Base-by-base conservation (phyloP, 371 early-diverging fungal genomes). In the Scutellospora calospora region DNA sequence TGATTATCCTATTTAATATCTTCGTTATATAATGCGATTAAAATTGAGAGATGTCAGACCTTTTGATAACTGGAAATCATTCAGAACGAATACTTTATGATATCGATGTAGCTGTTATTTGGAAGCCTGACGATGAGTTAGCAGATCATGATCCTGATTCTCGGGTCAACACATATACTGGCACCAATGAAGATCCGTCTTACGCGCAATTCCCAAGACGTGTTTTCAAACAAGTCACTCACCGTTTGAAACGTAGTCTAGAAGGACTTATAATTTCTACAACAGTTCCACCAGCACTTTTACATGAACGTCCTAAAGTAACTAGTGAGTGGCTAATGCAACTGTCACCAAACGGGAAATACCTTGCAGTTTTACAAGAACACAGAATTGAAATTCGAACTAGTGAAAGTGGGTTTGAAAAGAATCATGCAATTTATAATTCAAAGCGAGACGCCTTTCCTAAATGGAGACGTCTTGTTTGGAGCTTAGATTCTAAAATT, bases 271-370 rank as follows among this genome's bases (percentile, higher is more conserved):
- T 51, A 9, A 76, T 80, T 80, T 80, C 86, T 51, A 86, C 87
- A 8, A 84, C 87, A n/a, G 85, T 87, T n/a, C 87, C 87, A 57
- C 84, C 85, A 0, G 86, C 83, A 0, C 55, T 86, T n/a, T 74
- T 86, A 29, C 85, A 84, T 25, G 82, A 83, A 1, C 79, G 82
- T 35, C 81, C 86, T 16, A 83, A 84, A 22, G 54, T 86, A 22
- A 83, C 81, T 45, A 84, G 84, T 11, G 76, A 86, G 1, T 86
- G 86, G 86, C 83, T 82, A 59, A 80, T 86, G 74, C 74, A 82
- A 8, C 63, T 83, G 9, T 85, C 85, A 12, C 87, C 87, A 9
- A 81, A 87, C 71, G 84, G 84, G n/a, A 82, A 83, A 35, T 79
- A 82, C 29, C 81, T 87, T 2, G 87, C 87, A 1, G 85, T 86